Evolutionary conservation across 768 basidiomycete species (phyloP).

Genomic region (Exsudoporus frostii): DNA sequence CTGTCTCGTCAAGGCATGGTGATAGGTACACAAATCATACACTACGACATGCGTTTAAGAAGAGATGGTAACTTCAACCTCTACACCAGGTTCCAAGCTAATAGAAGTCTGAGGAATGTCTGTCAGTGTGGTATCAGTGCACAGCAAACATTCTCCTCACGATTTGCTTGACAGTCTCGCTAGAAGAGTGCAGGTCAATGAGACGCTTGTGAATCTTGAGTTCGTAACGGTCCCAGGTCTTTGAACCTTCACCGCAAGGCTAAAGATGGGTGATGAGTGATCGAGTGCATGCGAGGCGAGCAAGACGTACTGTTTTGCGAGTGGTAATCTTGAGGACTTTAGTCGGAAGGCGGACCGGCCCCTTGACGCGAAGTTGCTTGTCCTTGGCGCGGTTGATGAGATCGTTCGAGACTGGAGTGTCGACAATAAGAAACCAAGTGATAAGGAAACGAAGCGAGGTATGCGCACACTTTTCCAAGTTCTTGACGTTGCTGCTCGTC

Average conservation of each 20-base stretch:
- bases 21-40: conserved; percentile 1
- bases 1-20: not conserved
- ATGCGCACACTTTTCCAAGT: conserved; percentile 92
- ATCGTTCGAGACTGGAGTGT: conserved; percentile 77
- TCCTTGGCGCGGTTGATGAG: conserved; percentile 99
- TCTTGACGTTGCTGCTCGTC: conserved; percentile 96
- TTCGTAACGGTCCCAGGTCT: conserved; percentile 99
- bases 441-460: not conserved
- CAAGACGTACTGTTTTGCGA: conserved; percentile 84
- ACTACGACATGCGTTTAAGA: conserved; percentile 38
- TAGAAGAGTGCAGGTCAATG: conserved; percentile 97
- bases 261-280: conserved; percentile 29
- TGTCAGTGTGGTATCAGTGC: conserved; percentile 3
- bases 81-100: conserved; percentile 98
- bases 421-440: no score
- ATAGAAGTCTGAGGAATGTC: conserved; percentile 75
- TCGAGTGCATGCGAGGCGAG: not conserved
- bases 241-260: conserved; percentile 99
- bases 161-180: conserved; percentile 99
- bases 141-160: conserved; percentile 49
- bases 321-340: conserved; percentile 99
- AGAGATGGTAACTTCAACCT: conserved; percentile 97
- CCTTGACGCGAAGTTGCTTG: conserved; percentile 98
- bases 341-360: conserved; percentile 97
- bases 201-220: conserved; percentile 99